Base-by-base conservation (phyloP, 148 eudicot species). In the Oxyria digyna region DNA sequence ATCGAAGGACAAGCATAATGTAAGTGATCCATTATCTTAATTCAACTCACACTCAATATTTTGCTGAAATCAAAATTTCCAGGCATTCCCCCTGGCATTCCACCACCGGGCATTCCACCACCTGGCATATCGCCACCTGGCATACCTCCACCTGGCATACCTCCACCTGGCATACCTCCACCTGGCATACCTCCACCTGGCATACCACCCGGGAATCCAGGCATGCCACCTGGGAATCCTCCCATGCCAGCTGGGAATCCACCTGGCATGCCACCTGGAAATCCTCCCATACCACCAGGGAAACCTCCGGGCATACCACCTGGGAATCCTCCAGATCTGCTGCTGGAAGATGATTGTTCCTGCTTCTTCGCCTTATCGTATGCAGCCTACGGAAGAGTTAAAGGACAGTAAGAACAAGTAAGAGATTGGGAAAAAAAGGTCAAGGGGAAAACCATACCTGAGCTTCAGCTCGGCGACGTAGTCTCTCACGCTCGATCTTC, bases 281-380 rank as follows among this genome's bases (percentile, higher is more conserved):
- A 55, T 21, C 91, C 91, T 2, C n/a, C 38, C 38, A 35, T 35
- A 35, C 38, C 38, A 35, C 91, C 86, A 41, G 87, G 85, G 31
- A 50, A 50, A 0, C 27, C 57, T n/a, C 57, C 64, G 4, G 64
- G 64, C 35, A 57, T 26, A 6, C 91, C 96, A 0, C 88, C 91
- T 0, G 96, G 88, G 75, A 83, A 73, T 0, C 96, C 96, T 0
- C 91, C 92, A 5, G 85, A 79, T 71, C 96, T 67, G 67, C 84
- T 73, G 77, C 88, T 87, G 52, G 95, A 84, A 71, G 97, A 88
- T 69, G 91, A 81, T 64, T 82, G 78, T 67, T 89, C 98, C 66
- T 79, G 75, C 80, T 79, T 82, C 84, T 93, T 93, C 49, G 92
- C 95, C 83, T 90, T 89, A 70, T 93, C 95, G 81, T 93, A 93